Percentiles rank a stretch among this genome's conserved stretches.
These are phyloP conservation scores for Dictyophora rubrovolvata DNA, from an alignment of 768 basidiomycete species.

Conservation along the genomic window DNA sequence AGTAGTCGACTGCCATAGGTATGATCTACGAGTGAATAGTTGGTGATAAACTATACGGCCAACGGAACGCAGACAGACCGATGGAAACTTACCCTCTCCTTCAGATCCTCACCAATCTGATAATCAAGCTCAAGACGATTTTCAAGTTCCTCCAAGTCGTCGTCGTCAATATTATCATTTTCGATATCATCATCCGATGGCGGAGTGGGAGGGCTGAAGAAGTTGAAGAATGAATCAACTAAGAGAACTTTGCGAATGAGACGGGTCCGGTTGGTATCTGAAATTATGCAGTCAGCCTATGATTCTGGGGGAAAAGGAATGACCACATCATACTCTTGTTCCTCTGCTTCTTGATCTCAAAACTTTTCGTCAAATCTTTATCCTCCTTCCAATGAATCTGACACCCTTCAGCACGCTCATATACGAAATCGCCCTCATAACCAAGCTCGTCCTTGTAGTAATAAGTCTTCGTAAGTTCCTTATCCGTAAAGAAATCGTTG, in stretches of 20 bases:
- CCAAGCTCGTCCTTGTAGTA: slow-evolving; percentile 86
- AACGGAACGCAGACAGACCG: neutral
- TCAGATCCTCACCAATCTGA: slow-evolving; percentile 96
- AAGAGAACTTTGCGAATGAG: slow-evolving; percentile 79
- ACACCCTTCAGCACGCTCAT: slow-evolving; percentile 86
- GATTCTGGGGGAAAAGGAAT: neutral
- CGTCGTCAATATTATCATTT: slow-evolving; percentile 64
- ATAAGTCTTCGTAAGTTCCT: slow-evolving; percentile 84
- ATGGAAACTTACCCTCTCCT: slow-evolving; percentile 76
- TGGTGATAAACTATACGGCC: neutral
- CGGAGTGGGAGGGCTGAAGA: slow-evolving; percentile 77
- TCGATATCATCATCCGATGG: slow-evolving; percentile 62
- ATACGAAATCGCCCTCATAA: slow-evolving; percentile 95
- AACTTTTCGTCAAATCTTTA: slow-evolving; percentile 93
- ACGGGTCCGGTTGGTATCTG: slow-evolving; percentile 78
- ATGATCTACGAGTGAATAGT: slow-evolving; percentile 50
- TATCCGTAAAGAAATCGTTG: slow-evolving; percentile 86
- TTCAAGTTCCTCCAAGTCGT: slow-evolving; percentile 84
- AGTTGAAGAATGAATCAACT: slow-evolving; percentile 97
- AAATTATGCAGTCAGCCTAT: neutral
- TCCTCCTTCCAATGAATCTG: slow-evolving; percentile 97
- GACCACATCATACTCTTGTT: slow-evolving; percentile 74
- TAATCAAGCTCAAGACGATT: slow-evolving; percentile 94
- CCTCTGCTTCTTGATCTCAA: slow-evolving; percentile 98
- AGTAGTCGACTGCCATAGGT: slow-evolving; percentile 92